phyloP scores from a whole-genome alignment of 805 yeast species.

The Ogataea nakhonphanomensis region DNA sequence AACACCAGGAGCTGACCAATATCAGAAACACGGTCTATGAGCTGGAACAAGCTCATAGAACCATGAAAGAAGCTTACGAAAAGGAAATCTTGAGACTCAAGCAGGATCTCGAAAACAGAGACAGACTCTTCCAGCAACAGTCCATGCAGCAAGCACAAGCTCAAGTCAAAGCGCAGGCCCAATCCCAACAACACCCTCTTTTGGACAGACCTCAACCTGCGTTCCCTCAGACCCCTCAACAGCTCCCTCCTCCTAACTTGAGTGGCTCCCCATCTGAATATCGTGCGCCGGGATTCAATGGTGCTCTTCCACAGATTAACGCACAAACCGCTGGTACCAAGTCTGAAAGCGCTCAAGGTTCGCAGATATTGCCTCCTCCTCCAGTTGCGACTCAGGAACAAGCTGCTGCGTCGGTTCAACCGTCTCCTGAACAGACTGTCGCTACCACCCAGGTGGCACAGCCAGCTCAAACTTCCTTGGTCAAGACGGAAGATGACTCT shows the following conservation, averaged over 20 bases:
- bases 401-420: slow-evolving; percentile 21
- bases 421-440: slow-evolving; percentile 23
- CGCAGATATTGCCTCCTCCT: slow-evolving; percentile 27
- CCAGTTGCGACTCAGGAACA: slow-evolving; percentile 22
- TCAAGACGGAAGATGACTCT: slow-evolving; percentile 28
- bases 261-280: slow-evolving; percentile 26
- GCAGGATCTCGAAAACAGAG: slow-evolving; percentile 78
- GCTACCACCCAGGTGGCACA: slow-evolving; percentile 32
- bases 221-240: slow-evolving; percentile 31
- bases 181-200: slow-evolving; percentile 20
- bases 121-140: slow-evolving; percentile 50
- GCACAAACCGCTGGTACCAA: slow-evolving; percentile 28
- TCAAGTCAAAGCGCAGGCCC: slow-evolving; percentile 29
- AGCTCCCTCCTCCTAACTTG: slow-evolving; percentile 35
- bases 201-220: slow-evolving; percentile 18
- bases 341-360: slow-evolving; percentile 29
- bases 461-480: slow-evolving; percentile 14
- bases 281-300: slow-evolving; percentile 20
- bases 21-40: slow-evolving; percentile 93
- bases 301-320: slow-evolving; percentile 24
- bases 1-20: slow-evolving; percentile 88
- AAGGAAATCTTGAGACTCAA: slow-evolving; percentile 86
- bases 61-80: slow-evolving; percentile 93
- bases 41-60: slow-evolving; percentile 88
- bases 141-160: slow-evolving; percentile 37